Base-by-base conservation (phyloP, 176 grass and related monocot genomes). In the Oryza glumipatula region DNA sequence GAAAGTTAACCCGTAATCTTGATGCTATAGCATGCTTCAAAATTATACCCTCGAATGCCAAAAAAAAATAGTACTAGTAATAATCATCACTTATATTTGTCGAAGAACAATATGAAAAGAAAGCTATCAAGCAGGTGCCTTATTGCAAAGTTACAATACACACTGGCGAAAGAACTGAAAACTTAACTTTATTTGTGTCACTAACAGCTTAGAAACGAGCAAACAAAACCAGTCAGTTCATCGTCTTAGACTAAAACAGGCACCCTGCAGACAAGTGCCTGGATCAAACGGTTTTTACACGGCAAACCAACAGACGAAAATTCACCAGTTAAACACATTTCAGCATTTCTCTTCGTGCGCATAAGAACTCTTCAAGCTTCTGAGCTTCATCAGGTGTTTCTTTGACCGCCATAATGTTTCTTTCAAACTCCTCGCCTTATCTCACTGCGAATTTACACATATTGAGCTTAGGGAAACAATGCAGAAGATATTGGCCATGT, bases 111-210 rank as follows among this genome's bases (percentile, higher is more conserved):
- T 0, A 67, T 45, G 9, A 63, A 2, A 23, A 61, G 8, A 22
- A 10, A 63, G 30, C 51, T 26, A 84, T 30, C 15, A 0, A 70
- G 21, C 17, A 19, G 17, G 11, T 35, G 63, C 49, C 13, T 82
- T 52, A 65, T 30, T 30, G 21, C 52, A 30, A 73, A 66, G 26
- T 16, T 61, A 41, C 49, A 71, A 72, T 66, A 26, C 24, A 74
- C n/a, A 38, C 46, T 11, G 24, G 11, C 24, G 9, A 65, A 65
- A 7, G 13, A 83, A 66, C 7, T 23, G 19, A 21, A 83, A 47
- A 24, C 23, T 36, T 36, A 78, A 77, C 80, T 88, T 88, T 83
- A 78, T 83, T 78, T 67, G 54, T 84, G 32, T 39, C 52, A 74
- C 60, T 46, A 39, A 76, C 66, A 74, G 35, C 9, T 80, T 74